Conservation (phyloP, 1,284 basidiomycete genomes). For the Ustilago esculenta region DNA sequence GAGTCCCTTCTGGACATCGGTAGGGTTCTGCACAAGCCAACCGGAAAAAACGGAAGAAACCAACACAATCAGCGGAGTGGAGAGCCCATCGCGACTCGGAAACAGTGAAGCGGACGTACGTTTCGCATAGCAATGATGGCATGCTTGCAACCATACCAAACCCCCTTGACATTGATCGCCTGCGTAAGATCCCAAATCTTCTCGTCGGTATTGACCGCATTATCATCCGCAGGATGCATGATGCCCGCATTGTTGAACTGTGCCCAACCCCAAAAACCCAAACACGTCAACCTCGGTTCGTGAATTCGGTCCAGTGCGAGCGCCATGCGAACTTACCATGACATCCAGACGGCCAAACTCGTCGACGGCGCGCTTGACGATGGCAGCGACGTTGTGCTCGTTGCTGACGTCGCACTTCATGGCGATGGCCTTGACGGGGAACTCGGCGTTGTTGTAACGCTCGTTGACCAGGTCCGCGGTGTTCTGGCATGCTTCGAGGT, state of each 20-base stretch:
- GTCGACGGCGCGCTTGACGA: constrained; percentile 81
- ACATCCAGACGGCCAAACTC: constrained; percentile 90
- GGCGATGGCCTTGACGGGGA: constrained; percentile 72
- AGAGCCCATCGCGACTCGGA: too few species aligned
- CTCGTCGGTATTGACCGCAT: constrained; percentile 94
- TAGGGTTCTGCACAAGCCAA: constrained; percentile 71
- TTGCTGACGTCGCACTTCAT: constrained; percentile 86
- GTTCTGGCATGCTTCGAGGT: constrained; percentile 77
- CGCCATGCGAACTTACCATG: constrained; percentile 69
- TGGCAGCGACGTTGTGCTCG: constrained; percentile 82
- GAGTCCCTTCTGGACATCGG: constrained; percentile 81
- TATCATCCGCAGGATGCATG: constrained; percentile 93
- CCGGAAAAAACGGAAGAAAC: too few species aligned
- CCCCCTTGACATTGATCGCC: constrained; percentile 94
- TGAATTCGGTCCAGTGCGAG: too few species aligned
- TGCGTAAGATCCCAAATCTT: constrained; percentile 81
- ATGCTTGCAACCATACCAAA: constrained; percentile 96
- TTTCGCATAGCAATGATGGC: constrained; percentile 93
- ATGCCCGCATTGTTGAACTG: constrained; percentile 73
- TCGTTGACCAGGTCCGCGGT: constrained; percentile 75
- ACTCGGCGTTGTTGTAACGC: constrained; percentile 74
- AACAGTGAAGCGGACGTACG: too few species aligned
- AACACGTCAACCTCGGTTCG: neutral
- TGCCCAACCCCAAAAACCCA: neutral
- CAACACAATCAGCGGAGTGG: too few species aligned